Percentiles rank a stretch among this genome's conserved stretches.
These are phyloP conservation scores for Daphne laureola DNA, from an alignment of 441 rosid species.

Conservation along the genomic window DNA sequence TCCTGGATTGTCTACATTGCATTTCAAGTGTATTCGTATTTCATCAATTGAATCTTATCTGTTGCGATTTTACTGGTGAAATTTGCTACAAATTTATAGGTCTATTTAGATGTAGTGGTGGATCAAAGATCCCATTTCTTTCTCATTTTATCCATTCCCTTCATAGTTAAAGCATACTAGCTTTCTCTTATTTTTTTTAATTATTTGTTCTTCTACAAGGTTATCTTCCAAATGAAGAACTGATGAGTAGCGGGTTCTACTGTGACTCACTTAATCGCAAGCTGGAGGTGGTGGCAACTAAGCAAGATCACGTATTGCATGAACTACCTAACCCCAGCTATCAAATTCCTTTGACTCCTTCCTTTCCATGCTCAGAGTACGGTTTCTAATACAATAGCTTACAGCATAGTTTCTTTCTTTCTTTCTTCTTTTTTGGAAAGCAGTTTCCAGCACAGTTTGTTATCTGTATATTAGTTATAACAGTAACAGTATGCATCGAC, in stretches of 20 bases:
- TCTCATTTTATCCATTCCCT: neutral
- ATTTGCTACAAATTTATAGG: neutral
- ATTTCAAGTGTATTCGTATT: too few relatives aligned
- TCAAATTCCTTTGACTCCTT: slow-evolving; percentile 41
- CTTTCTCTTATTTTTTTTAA: neutral
- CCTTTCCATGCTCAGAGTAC: slow-evolving; percentile 37
- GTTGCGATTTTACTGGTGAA: neutral
- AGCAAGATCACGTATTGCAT: slow-evolving; percentile 17
- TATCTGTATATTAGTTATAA: too few relatives aligned
- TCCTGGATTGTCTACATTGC: too few relatives aligned
- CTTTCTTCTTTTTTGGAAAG: too few relatives aligned
- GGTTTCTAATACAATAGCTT: slow-evolving; percentile 5
- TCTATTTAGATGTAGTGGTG: too few relatives aligned
- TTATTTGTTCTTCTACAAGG: slow-evolving; percentile 19
- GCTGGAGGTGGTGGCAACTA: slow-evolving; percentile 17
- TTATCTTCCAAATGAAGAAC: slow-evolving; percentile 23
- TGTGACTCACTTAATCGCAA: slow-evolving; percentile 17
- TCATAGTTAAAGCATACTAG: neutral
- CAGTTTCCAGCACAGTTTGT: neutral
- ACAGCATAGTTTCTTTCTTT: too few relatives aligned
- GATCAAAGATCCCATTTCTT: too few relatives aligned
- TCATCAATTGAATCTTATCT: too few relatives aligned
- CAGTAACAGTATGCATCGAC: neutral
- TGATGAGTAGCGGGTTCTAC: slow-evolving; percentile 16
- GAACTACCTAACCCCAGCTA: slow-evolving; percentile 23